Conservation (phyloP, 2,329 filamentous ascomycete genomes). For the Ophiocordyceps camponoti-saundersi region DNA sequence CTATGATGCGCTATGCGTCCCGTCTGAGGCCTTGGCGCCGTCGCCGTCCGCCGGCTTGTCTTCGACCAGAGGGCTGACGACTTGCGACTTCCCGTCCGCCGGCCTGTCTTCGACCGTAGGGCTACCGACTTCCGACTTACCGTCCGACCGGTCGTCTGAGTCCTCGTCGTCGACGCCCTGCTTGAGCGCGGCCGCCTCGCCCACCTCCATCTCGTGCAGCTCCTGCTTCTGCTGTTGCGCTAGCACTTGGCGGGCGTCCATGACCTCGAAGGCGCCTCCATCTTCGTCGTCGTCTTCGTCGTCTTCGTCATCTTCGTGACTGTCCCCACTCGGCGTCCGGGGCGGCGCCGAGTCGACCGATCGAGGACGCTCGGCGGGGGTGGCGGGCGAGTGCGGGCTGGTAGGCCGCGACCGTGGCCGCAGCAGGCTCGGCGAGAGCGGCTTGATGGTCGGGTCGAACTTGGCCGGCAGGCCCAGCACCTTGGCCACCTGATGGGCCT, state of each 20-base stretch:
- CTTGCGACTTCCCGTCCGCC: not conserved
- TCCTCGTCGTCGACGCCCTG: conserved; percentile 20
- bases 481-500: conserved; percentile 46
- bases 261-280: conserved; percentile 26
- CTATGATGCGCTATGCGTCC: conserved; percentile 14
- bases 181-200: conserved; percentile 33
- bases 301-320: conserved; percentile 13
- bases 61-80: no score
- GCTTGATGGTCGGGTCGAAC: conserved; percentile 48
- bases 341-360: conserved; percentile 8
- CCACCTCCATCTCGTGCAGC: conserved; percentile 3
- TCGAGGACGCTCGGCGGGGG: conserved; percentile 2
- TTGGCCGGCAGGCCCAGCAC: conserved; percentile 44
- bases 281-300: conserved; percentile 17
- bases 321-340: conserved; percentile 22
- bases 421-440: conserved; percentile 20
- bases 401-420: conserved; percentile 7
- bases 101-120: not conserved
- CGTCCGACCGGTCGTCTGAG: conserved; percentile 8
- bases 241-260: conserved; percentile 24
- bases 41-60: not conserved
- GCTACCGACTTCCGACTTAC: not conserved
- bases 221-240: conserved; percentile 30
- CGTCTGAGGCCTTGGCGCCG: conserved; percentile 2
- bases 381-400: conserved; percentile 5